Base-by-base conservation (phyloP, 208 protist genomes). In the Blastocrithidia nonstop region DNA sequence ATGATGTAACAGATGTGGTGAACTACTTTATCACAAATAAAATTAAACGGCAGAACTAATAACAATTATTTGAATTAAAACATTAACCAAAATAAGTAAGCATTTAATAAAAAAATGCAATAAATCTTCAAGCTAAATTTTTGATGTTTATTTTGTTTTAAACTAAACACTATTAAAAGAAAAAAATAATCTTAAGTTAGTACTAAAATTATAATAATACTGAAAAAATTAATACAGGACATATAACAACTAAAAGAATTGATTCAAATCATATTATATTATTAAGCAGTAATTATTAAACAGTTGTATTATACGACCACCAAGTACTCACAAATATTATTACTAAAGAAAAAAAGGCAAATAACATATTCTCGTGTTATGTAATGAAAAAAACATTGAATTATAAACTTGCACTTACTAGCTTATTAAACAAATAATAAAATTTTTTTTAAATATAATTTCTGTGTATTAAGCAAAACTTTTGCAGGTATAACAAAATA, bases 1-100 rank as follows among this genome's bases (percentile, higher is more conserved):
- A n/a, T 35, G 29, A 35, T n/a, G 44, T 63, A 7, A 58, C 78
- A 3, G 52, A 54, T 23, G 60, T 68, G 11, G 54, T 87, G 8
- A 74, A 87, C 41, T 93, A 77, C 48, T 93, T 93, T 42, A 37
- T 92, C 3, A 43, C 55, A 8, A 59, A 70, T 28, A 55, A 25
- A 36, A 55, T 38, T 37, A 53, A 64, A 32, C 2, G 35, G 8
- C 22, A 25, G 16, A 50, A 38, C 47, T 52, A 54, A 19, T 2
- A 35, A 35, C 29, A 35, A 35, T 15, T 15, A 35, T 15, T n/a
- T n/a, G 11, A 35, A 35, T 15, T n/a, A 35, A 11, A 11, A 35
- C 29, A n/a, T n/a, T 35, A 35, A 11, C 11, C 11, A 11, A 35
- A 15, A 35, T 15, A 11, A 35, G 29, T n/a, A n/a, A 15, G 29